These are phyloP conservation scores for Arthrobotrys sinensis DNA, from an alignment of 2,329 filamentous ascomycete genomes.

Conservation along the genomic window DNA sequence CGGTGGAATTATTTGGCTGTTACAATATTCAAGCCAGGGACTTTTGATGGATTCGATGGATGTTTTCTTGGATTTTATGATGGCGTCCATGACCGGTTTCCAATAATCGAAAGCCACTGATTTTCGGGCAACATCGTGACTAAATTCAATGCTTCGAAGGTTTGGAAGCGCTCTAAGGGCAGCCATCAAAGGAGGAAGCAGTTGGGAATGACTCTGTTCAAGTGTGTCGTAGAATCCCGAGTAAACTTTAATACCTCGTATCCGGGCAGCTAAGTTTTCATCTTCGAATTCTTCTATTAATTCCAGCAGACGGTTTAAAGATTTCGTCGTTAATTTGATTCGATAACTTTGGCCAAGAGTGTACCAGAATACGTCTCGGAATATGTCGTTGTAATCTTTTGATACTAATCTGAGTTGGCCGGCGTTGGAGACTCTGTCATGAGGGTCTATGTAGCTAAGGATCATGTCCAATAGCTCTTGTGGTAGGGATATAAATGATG, in stretches of 20 bases:
- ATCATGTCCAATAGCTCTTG: constrained; percentile 2
- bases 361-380: not conserved
- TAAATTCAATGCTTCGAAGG: not conserved
- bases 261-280: not conserved
- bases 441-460: not conserved
- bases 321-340: not conserved
- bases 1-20: not conserved
- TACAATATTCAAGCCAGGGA: not conserved
- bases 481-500: not conserved
- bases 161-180: not conserved
- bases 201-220: not conserved
- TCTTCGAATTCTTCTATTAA: not conserved
- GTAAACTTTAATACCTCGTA: not conserved
- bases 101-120: not conserved
- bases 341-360: not conserved
- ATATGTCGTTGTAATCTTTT: constrained; percentile 3
- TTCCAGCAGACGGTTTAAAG: not conserved
- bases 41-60: constrained; percentile 2
- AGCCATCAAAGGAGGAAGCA: not conserved
- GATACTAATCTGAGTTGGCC: not conserved
- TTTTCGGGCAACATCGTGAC: not conserved
- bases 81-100: constrained; percentile 5
- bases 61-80: not conserved
- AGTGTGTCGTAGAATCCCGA: not conserved
- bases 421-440: not conserved